These are phyloP conservation scores for Exophiala viscosa DNA, from an alignment of 2,329 filamentous ascomycete genomes.

Conservation along the genomic window DNA sequence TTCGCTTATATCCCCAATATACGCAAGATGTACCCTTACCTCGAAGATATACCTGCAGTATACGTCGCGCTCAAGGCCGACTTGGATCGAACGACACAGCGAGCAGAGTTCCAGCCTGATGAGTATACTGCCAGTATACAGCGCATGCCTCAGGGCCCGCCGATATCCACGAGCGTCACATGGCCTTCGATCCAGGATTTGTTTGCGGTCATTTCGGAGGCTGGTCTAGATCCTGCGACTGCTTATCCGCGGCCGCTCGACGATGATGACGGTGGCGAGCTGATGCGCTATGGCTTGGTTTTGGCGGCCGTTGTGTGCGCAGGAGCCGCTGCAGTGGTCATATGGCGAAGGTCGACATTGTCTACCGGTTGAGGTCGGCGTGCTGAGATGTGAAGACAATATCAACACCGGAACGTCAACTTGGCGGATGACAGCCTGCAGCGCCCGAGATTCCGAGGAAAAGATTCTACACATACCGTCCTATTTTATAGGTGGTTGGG, in stretches of 20 bases:
- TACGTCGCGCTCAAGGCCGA: constrained; percentile 95
- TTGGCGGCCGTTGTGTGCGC: constrained; percentile 66
- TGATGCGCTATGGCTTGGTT: constrained; percentile 80
- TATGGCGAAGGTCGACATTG: constrained; percentile 51
- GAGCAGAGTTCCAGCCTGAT: constrained; percentile 85
- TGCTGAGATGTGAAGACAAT: too few relatives aligned
- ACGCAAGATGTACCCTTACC: constrained; percentile 71
- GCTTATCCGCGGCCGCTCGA: constrained; percentile 89
- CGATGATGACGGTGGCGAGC: constrained; percentile 58
- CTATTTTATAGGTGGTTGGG: too few relatives aligned
- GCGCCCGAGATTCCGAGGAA: too few relatives aligned
- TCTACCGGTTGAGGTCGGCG: constrained; percentile 2
- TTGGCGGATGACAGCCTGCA: too few relatives aligned
- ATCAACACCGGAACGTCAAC: too few relatives aligned
- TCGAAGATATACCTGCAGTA: constrained; percentile 85
- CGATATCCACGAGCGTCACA: constrained; percentile 88
- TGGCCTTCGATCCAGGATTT: constrained; percentile 93
- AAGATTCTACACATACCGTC: too few relatives aligned
- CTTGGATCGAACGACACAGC: constrained; percentile 92
- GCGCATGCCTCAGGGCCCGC: constrained; percentile 66
- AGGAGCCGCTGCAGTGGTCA: constrained; percentile 55
- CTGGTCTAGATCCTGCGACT: constrained; percentile 81
- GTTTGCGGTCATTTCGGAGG: constrained; percentile 87
- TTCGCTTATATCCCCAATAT: constrained; percentile 87
- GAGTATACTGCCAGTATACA: constrained; percentile 80